A percentile compares a stretch with the other conserved stretches of the same genome.
phyloP scores from a whole-genome alignment of 2,329 filamentous ascomycete genomes.

The Diplocarpon mali region DNA sequence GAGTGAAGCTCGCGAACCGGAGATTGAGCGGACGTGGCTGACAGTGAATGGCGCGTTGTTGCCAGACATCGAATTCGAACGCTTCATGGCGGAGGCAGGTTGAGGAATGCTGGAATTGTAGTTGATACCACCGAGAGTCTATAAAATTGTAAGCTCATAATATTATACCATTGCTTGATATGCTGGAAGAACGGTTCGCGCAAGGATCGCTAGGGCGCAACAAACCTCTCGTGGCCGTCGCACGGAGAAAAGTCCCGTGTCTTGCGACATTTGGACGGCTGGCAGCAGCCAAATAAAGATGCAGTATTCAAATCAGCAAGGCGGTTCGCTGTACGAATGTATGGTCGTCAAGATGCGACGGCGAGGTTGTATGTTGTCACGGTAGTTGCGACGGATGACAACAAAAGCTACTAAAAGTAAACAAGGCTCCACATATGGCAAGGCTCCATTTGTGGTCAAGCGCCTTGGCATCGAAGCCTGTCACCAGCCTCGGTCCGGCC shows the following conservation, averaged over 20 bases:
- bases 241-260: slow-evolving; percentile 80
- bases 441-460: slow-evolving; percentile 17
- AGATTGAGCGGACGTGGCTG: slow-evolving; percentile 71
- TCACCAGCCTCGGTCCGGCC: slow-evolving; percentile 16
- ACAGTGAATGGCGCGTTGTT: slow-evolving; percentile 49
- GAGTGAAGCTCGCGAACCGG: slow-evolving; percentile 75
- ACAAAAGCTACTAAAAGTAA: slow-evolving; percentile 6
- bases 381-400: slow-evolving; percentile 11
- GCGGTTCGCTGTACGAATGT: not conserved
- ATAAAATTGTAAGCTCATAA: slow-evolving; percentile 13
- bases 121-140: slow-evolving; percentile 81
- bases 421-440: slow-evolving; percentile 14
- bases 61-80: slow-evolving; percentile 67
- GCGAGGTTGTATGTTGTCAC: not conserved
- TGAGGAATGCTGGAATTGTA: slow-evolving; percentile 80
- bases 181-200: not conserved
- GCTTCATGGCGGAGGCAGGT: slow-evolving; percentile 87
- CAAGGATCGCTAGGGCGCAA: slow-evolving; percentile 10
- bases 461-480: not conserved
- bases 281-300: slow-evolving; percentile 3
- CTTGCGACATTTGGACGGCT: slow-evolving; percentile 64
- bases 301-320: slow-evolving; percentile 1
- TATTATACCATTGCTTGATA: not conserved
- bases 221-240: slow-evolving; percentile 82
- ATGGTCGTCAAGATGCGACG: not conserved